Conservation (phyloP, 2,329 filamentous ascomycete species). For the Verticillium isaacii region DNA sequence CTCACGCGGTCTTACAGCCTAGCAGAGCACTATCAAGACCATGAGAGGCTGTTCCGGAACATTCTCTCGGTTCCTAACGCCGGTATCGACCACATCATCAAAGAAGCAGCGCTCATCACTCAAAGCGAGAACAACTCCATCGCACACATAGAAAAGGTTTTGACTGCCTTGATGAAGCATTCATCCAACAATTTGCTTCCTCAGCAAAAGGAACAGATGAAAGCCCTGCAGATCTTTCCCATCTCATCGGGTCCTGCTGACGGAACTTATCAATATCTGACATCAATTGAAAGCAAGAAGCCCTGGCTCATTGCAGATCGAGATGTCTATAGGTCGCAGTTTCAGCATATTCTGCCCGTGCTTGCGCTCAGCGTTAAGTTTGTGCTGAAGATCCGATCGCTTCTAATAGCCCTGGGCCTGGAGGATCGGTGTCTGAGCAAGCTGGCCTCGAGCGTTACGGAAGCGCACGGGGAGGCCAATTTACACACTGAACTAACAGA, state of each 20-base stretch:
- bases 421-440: slow-evolving; percentile 2
- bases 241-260: background rate
- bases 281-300: background rate
- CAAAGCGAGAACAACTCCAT: background rate
- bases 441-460: slow-evolving; percentile 2
- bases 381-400: slow-evolving; percentile 1
- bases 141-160: background rate
- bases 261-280: background rate
- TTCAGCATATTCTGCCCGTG: slow-evolving; percentile 1
- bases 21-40: slow-evolving; percentile 1
- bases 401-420: slow-evolving; percentile 1
- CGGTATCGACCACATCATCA: slow-evolving; percentile 1
- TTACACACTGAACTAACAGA: slow-evolving; percentile 1
- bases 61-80: background rate
- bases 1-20: slow-evolving; percentile 3
- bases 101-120: background rate
- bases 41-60: slow-evolving; percentile 5
- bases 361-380: slow-evolving; percentile 2
- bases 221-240: slow-evolving; percentile 1
- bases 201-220: background rate
- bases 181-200: background rate
- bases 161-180: background rate
- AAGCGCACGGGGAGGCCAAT: background rate
- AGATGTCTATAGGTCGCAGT: background rate
- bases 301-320: slow-evolving; percentile 9